Percentiles rank a stretch among this genome's conserved stretches.
Conservation (phyloP, 2,329 filamentous ascomycete species). For the Nannizzia gypsea region DNA sequence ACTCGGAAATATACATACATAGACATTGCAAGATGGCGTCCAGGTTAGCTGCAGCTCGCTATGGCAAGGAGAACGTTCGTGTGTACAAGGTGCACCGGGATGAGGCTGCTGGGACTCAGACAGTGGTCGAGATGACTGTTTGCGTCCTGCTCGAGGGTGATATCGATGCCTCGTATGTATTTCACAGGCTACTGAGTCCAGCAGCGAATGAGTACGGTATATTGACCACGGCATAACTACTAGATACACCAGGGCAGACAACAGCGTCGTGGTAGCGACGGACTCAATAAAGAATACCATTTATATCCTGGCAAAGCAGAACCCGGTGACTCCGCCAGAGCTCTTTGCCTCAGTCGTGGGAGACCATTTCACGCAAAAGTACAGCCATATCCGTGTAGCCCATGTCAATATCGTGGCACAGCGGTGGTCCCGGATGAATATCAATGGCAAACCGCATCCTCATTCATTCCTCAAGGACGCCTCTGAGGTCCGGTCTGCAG, state of each 20-base stretch:
- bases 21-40: slow-evolving; percentile 8
- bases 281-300: slow-evolving; percentile 97
- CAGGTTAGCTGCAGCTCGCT: slow-evolving; percentile 35
- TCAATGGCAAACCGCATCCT: slow-evolving; percentile 83
- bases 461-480: slow-evolving; percentile 91
- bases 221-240: background rate
- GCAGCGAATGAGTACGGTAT: too few relatives aligned
- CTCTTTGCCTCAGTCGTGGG: slow-evolving; percentile 77
- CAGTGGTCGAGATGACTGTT: slow-evolving; percentile 89
- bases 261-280: slow-evolving; percentile 87
- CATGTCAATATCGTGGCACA: slow-evolving; percentile 74
- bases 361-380: slow-evolving; percentile 77
- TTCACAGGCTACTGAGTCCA: background rate
- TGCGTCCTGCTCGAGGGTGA: slow-evolving; percentile 85
- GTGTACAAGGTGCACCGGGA: slow-evolving; percentile 89
- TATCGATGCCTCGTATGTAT: slow-evolving; percentile 64
- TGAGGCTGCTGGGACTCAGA: slow-evolving; percentile 62
- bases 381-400: slow-evolving; percentile 75
- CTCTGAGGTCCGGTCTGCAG: slow-evolving; percentile 72
- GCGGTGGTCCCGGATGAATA: slow-evolving; percentile 77
- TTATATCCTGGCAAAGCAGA: slow-evolving; percentile 88
- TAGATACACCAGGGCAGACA: slow-evolving; percentile 88
- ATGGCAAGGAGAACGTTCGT: slow-evolving; percentile 84
- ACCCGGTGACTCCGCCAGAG: slow-evolving; percentile 86
- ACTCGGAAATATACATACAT: background rate